Evolutionary conservation across 805 yeast genomes (phyloP), one percentile per base, ranked within the genome.

Genomic region (Candida vaughaniae): DNA sequence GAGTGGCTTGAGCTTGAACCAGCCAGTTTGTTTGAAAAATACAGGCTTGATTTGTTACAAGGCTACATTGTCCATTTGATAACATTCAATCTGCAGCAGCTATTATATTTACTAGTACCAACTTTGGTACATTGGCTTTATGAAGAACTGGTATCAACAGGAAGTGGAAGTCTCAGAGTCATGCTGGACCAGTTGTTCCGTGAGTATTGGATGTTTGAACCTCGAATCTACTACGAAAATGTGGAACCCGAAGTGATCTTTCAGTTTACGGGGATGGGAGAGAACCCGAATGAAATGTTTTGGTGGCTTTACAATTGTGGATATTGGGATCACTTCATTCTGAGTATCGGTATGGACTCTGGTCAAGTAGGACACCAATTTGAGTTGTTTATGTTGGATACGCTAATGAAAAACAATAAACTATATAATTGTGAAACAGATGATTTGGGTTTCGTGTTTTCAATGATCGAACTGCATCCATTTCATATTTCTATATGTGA

Each of bases 1-100:
- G 49, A 44, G 9, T 66, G 71, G 71, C 51, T 67, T 7, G 55
- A 46, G 20, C 45, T 61, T 45, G 65, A 63, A 23, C 70, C 70
- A 1, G 25, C 30, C 9, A 22, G 48, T 8, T 41, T 63, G 7
- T 47, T 50, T n/a, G 30, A 33, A 5, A 16, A 37, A 0, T 51
- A 62, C 39, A 50, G 57, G 17, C 29, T 34, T 12, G 58, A 55
- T 16, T 39, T 66, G 7, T 38, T 65, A 10, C 26, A 58, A 3
- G 71, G 71, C 2, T 67, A 67, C 40, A 33, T 66, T 10, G 29
- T 62, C 4, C 67, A 64, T 30, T 37, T 66, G 15, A 33, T 66
- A 5, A 57, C 57, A n/a, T 46, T 65, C 37, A 54, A 66, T 35
- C 69, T 61, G 67, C 47, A 52, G 10, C 48, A 41, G 41, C 42